Conservation (phyloP, 2,329 filamentous ascomycete genomes). For the Colletotrichum sp. region DNA sequence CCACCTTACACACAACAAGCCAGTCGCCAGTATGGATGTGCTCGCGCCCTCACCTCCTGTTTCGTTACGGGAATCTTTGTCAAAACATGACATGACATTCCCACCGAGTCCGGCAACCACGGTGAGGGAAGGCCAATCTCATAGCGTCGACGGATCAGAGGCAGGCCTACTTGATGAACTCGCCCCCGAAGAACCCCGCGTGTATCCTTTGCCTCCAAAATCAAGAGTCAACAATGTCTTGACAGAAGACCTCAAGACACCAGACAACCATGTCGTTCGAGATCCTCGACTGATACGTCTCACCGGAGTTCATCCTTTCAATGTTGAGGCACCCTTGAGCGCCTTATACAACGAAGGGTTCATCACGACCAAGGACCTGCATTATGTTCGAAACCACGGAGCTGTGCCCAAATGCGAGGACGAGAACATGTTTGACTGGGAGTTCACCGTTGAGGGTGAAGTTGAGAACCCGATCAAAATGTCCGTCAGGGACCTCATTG, state of each 20-base stretch:
- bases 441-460: constrained; percentile 82
- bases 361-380: constrained; percentile 83
- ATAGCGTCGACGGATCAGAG: constrained; percentile 33
- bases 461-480: constrained; percentile 79
- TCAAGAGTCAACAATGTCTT: constrained; percentile 67
- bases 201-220: constrained; percentile 72
- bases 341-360: constrained; percentile 82
- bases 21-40: background rate
- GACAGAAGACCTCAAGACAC: constrained; percentile 80
- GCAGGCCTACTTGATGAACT: constrained; percentile 20
- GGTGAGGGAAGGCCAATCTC: constrained; percentile 39
- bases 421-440: constrained; percentile 76
- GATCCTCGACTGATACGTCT: constrained; percentile 84
- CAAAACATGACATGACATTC: constrained; percentile 24
- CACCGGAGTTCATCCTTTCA: constrained; percentile 90
- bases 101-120: constrained; percentile 46
- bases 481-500: constrained; percentile 73
- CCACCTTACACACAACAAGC: background rate
- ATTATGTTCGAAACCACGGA: constrained; percentile 93
- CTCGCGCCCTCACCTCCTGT: background rate
- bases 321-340: constrained; percentile 83
- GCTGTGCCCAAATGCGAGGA: constrained; percentile 78
- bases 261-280: constrained; percentile 80
- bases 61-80: background rate
- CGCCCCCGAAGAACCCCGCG: constrained; percentile 23